phyloP scores from a whole-genome alignment of 225 moss, liverwort and hornwort species.

The Pseudisothecium myosuroides region DNA sequence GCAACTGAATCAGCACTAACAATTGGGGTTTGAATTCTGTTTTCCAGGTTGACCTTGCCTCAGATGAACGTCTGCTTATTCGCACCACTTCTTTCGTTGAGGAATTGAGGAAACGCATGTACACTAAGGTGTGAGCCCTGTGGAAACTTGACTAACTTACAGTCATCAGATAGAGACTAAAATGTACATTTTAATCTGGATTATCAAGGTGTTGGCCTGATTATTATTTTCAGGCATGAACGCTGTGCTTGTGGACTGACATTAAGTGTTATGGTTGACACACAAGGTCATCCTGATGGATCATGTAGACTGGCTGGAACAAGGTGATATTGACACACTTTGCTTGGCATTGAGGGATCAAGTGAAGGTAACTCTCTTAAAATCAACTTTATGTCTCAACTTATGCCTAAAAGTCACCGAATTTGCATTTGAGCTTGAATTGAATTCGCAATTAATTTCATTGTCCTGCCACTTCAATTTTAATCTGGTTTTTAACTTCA shows the following conservation, averaged over 20 bases:
- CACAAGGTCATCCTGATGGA: conserved; percentile 92
- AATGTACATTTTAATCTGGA: too few relatives aligned
- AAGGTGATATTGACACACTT: conserved; percentile 71
- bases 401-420: not conserved
- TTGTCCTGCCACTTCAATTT: not conserved
- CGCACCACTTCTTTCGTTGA: conserved; percentile 92
- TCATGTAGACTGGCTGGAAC: conserved; percentile 96
- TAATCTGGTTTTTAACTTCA: not conserved
- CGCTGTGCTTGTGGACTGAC: not conserved
- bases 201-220: not conserved
- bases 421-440: not conserved
- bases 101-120: conserved; percentile 69
- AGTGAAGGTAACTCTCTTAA: conserved; percentile 33
- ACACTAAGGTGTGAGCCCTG: conserved; percentile 70
- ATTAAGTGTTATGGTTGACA: not conserved
- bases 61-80: conserved; percentile 74
- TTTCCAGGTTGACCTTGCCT: conserved; percentile 57
- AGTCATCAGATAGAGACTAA: not conserved
- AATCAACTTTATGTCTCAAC: not conserved
- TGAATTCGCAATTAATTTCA: not conserved
- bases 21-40: not conserved
- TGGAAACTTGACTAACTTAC: too few relatives aligned
- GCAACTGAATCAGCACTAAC: not conserved
- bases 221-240: not conserved
- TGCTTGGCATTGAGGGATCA: conserved; percentile 73